These are phyloP conservation scores for Alisma plantagoaquatica DNA, from an alignment of 106 monocot genomes.

Conservation along the genomic window DNA sequence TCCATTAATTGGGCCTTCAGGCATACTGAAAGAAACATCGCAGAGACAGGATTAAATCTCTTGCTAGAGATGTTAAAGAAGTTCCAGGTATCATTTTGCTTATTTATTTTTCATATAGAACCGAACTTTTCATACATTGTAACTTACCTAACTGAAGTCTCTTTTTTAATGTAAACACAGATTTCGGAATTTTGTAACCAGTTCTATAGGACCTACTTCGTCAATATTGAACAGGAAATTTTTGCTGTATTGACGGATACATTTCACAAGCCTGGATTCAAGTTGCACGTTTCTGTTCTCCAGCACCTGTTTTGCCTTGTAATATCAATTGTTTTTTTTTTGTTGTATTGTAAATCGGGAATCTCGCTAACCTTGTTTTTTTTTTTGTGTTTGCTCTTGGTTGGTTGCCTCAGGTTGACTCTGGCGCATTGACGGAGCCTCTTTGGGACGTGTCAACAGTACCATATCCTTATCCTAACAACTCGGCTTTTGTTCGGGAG, in stretches of 20 bases:
- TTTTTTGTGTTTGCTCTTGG: too few species aligned
- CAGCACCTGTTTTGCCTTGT: conserved; percentile 94
- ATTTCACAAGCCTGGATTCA: conserved; percentile 98
- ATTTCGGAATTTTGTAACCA: conserved; percentile 86
- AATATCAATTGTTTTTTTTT: too few species aligned
- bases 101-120: background rate
- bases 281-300: conserved; percentile 87
- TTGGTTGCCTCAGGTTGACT: conserved; percentile 73
- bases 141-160: background rate
- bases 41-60: conserved; percentile 93
- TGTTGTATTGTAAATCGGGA: too few species aligned
- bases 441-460: conserved; percentile 88
- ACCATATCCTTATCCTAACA: conserved; percentile 66
- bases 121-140: background rate
- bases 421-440: conserved; percentile 69
- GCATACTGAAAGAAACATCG: conserved; percentile 98
- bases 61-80: conserved; percentile 88
- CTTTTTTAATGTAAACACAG: conserved; percentile 17
- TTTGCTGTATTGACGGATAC: conserved; percentile 98
- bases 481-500: conserved; percentile 76
- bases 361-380: too few species aligned
- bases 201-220: conserved; percentile 84
- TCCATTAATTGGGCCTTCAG: conserved; percentile 98
- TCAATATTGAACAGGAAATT: conserved; percentile 92
- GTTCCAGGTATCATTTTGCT: conserved; percentile 50